Evolutionary conservation across 805 yeast species (phyloP).

Genomic region (Jamesozyma jinghongensis): DNA sequence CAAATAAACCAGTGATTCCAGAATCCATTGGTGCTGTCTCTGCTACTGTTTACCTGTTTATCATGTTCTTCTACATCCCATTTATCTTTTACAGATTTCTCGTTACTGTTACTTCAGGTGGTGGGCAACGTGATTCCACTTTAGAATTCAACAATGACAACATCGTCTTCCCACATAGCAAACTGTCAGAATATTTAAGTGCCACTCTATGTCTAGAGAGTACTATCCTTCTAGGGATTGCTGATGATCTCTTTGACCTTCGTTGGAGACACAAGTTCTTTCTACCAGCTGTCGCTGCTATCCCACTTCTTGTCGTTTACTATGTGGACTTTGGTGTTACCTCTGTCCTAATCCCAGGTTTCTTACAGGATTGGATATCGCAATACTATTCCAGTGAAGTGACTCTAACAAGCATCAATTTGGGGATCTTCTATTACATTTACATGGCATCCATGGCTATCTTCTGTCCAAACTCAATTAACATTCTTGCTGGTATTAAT

Average conservation of each 20-base stretch:
- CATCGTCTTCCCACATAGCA: conserved; percentile 60
- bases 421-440: conserved; percentile 69
- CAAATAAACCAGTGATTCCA: conserved; percentile 65
- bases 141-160: conserved; percentile 9
- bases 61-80: conserved; percentile 81
- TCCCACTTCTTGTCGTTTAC: conserved; percentile 84
- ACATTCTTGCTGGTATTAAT: conserved; percentile 91
- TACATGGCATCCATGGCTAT: conserved; percentile 91
- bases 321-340: conserved; percentile 93
- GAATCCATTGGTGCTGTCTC: conserved; percentile 91
- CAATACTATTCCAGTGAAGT: neutral
- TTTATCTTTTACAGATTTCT: conserved; percentile 72
- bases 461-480: conserved; percentile 92
- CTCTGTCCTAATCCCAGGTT: conserved; percentile 69
- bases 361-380: conserved; percentile 37
- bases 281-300: conserved; percentile 86
- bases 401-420: conserved; percentile 41
- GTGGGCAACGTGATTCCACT: conserved; percentile 39
- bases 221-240: conserved; percentile 75
- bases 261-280: conserved; percentile 97
- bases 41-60: conserved; percentile 68
- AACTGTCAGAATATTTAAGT: conserved; percentile 76
- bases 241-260: conserved; percentile 91
- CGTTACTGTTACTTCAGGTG: conserved; percentile 49
- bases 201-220: conserved; percentile 77